Conservation (phyloP, 371 early-diverging fungal species). For the Syncephalis fuscata region DNA sequence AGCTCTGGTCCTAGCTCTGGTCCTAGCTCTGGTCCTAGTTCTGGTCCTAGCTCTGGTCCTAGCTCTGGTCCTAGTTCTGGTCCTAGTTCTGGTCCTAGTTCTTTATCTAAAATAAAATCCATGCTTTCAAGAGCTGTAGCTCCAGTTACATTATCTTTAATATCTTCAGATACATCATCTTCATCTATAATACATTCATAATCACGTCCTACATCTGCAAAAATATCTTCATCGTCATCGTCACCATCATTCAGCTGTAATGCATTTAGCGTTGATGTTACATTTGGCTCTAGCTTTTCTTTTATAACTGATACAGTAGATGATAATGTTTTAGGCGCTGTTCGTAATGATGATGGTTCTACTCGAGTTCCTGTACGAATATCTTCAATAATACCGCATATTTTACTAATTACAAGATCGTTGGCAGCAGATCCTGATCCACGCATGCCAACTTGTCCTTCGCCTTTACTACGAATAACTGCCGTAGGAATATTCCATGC, state of each 20-base stretch:
- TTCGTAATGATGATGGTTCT: conserved; percentile 8
- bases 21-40: conserved; percentile 3
- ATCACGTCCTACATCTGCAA: conserved; percentile 70
- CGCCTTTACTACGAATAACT: conserved; percentile 56
- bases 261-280: conserved; percentile 13
- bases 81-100: conserved; percentile 3
- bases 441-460: conserved; percentile 9
- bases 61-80: no score
- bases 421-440: conserved; percentile 25
- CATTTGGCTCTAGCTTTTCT: conserved; percentile 15
- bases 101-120: conserved; percentile 3
- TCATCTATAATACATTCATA: conserved; percentile 34
- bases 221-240: conserved; percentile 59
- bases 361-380: conserved; percentile 20
- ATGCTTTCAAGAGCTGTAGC: conserved; percentile 9
- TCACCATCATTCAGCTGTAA: conserved; percentile 14
- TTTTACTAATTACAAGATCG: conserved; percentile 51
- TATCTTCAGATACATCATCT: not conserved
- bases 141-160: not conserved
- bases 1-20: no score
- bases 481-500: conserved; percentile 54
- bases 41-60: conserved; percentile 9
- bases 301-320: no score
- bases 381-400: conserved; percentile 40
- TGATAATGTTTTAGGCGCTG: conserved; percentile 9